Conservation (phyloP, 2,329 filamentous ascomycete genomes). For the Bipolaris sorokiniana region DNA sequence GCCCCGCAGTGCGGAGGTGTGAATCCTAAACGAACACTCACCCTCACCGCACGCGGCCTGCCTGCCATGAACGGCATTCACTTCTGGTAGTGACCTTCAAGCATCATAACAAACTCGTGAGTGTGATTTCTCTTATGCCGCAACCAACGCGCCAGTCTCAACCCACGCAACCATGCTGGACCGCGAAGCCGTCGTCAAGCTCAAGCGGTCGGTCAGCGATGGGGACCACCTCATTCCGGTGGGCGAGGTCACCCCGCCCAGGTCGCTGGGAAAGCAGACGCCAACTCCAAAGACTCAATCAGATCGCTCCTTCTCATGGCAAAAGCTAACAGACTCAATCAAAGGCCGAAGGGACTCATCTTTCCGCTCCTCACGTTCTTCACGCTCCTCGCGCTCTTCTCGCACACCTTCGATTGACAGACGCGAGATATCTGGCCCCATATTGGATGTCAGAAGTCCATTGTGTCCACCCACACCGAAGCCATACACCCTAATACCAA, state of each 20-base stretch:
- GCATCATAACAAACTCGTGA: constrained; percentile 28
- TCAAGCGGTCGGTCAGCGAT: constrained; percentile 37
- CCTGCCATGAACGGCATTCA: constrained; percentile 37
- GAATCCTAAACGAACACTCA: constrained; percentile 25
- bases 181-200: constrained; percentile 24
- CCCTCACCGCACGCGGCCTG: constrained; percentile 27
- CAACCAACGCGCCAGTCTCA: constrained; percentile 4
- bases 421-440: constrained; percentile 35
- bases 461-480: constrained; percentile 22
- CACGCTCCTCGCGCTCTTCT: constrained; percentile 19
- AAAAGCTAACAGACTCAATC: constrained; percentile 37
- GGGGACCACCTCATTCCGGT: constrained; percentile 25
- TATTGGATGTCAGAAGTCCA: constrained; percentile 24
- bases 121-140: constrained; percentile 19
- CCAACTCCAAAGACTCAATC: constrained; percentile 6
- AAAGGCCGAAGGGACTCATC: constrained; percentile 28
- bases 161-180: constrained; percentile 26
- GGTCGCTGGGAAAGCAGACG: constrained; percentile 15
- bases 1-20: constrained; percentile 18
- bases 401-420: constrained; percentile 29
- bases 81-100: constrained; percentile 25
- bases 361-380: constrained; percentile 19
- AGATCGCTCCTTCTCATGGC: constrained; percentile 35
- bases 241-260: constrained; percentile 23
- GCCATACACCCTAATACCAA: constrained; percentile 4